Base-by-base conservation (phyloP, 2,329 filamentous ascomycete genomes). In the Ambrosiella cleistominuta region DNA sequence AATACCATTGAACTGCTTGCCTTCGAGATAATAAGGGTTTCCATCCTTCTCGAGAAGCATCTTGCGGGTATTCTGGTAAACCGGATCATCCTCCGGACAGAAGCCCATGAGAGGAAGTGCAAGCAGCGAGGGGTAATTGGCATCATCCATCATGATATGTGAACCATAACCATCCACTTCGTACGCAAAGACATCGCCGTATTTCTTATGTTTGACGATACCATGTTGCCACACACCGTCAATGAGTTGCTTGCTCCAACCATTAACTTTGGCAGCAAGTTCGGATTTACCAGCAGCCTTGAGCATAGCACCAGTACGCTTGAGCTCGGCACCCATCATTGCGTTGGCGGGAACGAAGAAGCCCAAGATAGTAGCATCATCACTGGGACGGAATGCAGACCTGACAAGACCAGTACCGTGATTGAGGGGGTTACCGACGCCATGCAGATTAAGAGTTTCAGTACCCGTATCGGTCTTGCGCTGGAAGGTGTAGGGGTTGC, bases 281-380 rank as follows among this genome's bases (percentile, higher is more conserved):
- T 71, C 69, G 2, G 74, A 68, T 53, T 85, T 79, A 1, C 78
- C 79, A 1, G 75, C 79, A 5, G 74, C 73, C 56, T 73, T 71
- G n/a, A 97, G 77, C 17, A 94, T 75, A 5, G 75, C 73, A 0
- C 88, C 82, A 0, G 86, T 82, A 47, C 86, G 82, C 62, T 82
- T 80, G 35, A 98, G 75, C 69, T 98, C 89, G 0, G 91, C 86
- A 1, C 88, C 83, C 77, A 98, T 95, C 83, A 95, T 91, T 27
- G 93, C 93, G 67, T 98, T 98, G 42, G 88, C 84, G 0, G 93
- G 93, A 63, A 98, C 95, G 68, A 95, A 88, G 74, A 88, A 98
- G 50, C 90, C 90, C 2, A 98, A 75, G 42, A 93, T 96, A 0
- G 89, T 94, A 2, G 93, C 88, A 68, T 98, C 93, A 65, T 98